A percentile compares a stretch with the other conserved stretches of the same genome.
Evolutionary conservation across 371 early-diverging fungal species (phyloP).

Genomic region (Phascolomyces articulosus): DNA sequence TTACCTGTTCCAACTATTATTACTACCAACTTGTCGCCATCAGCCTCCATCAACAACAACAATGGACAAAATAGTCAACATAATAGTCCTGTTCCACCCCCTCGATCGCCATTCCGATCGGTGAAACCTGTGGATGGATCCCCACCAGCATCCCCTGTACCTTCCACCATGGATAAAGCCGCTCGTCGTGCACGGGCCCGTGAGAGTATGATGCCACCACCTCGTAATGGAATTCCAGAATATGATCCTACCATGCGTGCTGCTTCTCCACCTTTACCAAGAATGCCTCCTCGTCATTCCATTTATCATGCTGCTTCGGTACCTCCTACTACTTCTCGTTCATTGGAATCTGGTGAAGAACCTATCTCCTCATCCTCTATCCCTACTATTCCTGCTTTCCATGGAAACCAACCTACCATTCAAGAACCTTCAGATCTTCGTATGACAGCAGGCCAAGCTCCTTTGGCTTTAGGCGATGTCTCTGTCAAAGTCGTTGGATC

Average conservation of each 20-base stretch:
- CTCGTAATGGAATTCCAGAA: slow-evolving; percentile 16
- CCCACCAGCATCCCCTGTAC: slow-evolving; percentile 26
- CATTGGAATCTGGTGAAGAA: background rate
- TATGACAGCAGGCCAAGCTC: background rate
- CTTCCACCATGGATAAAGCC: slow-evolving; percentile 30
- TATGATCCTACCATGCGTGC: slow-evolving; percentile 44
- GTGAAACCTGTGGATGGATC: slow-evolving; percentile 17
- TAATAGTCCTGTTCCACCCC: slow-evolving; percentile 23
- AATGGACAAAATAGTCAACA: background rate
- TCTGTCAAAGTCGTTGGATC: slow-evolving; percentile 65
- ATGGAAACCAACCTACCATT: slow-evolving; percentile 1
- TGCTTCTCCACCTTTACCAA: slow-evolving; percentile 40
- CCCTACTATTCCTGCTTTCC: background rate
- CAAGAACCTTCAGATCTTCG: slow-evolving; percentile 14
- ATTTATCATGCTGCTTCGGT: background rate
- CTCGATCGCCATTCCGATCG: slow-evolving; percentile 28
- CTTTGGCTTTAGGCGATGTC: slow-evolving; percentile 15
- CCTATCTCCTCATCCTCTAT: too few relatives aligned
- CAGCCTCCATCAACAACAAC: too few relatives aligned
- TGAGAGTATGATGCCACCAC: slow-evolving; percentile 14
- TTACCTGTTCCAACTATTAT: slow-evolving; percentile 13
- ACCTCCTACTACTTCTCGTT: background rate
- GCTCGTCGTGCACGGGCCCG: slow-evolving; percentile 27
- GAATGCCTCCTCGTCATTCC: slow-evolving; percentile 4
- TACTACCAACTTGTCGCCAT: slow-evolving; percentile 12